Percentiles rank a stretch among this genome's conserved stretches.
These are phyloP conservation scores for Linum trigynum DNA, from an alignment of 345 rosid species.

Conservation along the genomic window DNA sequence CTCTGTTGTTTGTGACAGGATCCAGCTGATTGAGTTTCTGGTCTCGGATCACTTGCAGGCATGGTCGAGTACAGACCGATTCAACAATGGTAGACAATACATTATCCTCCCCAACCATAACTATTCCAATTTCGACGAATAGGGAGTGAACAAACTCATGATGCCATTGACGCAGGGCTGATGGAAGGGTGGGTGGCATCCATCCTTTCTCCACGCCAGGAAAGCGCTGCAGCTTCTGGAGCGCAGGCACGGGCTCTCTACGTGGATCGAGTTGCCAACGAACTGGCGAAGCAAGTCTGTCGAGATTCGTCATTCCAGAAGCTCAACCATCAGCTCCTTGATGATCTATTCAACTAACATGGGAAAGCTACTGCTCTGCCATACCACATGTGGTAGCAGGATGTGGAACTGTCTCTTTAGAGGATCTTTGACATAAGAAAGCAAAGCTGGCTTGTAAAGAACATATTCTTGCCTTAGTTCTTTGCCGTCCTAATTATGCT, in stretches of 20 bases:
- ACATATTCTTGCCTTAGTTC: too few relatives aligned
- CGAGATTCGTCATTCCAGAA: constrained; percentile 41
- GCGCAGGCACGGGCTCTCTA: constrained; percentile 63
- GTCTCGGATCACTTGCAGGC: constrained; percentile 45
- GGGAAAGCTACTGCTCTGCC: not conserved
- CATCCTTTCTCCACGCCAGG: constrained; percentile 52
- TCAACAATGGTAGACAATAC: constrained; percentile 41
- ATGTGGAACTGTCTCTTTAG: not conserved
- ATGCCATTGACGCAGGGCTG: constrained; percentile 33
- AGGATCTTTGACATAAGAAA: too few relatives aligned
- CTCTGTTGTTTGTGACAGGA: constrained; percentile 35
- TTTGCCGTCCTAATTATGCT: too few relatives aligned
- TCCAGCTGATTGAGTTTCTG: constrained; percentile 76
- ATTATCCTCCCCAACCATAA: not conserved
- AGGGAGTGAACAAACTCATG: not conserved
- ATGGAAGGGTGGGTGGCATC: constrained; percentile 71
- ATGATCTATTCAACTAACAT: constrained; percentile 30
- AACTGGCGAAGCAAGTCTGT: constrained; percentile 47
- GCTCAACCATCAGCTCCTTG: constrained; percentile 42
- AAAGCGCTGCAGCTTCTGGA: constrained; percentile 59
- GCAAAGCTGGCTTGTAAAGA: too few relatives aligned
- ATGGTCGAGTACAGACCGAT: constrained; percentile 45
- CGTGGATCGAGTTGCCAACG: constrained; percentile 71
- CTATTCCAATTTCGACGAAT: not conserved
- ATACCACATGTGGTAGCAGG: not conserved